Evolutionary conservation across 176 grass and related monocot genomes (phyloP).

Genomic region (Poa annua): DNA sequence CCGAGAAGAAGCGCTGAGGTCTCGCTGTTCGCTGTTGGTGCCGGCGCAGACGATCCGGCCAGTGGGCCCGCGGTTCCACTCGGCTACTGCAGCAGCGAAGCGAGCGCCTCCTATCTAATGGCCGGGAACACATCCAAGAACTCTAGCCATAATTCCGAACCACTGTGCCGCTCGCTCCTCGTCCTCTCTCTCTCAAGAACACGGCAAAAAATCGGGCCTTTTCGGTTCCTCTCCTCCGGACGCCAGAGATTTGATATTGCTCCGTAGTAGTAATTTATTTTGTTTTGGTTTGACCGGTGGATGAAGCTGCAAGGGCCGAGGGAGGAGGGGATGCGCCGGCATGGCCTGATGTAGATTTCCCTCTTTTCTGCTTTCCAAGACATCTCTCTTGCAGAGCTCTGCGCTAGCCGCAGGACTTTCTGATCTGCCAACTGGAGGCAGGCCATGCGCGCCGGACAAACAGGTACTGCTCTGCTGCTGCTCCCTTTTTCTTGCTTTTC

Average conservation of each 20-base stretch:
- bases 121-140: constrained; percentile 25
- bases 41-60: constrained; percentile 29
- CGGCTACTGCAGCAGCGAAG: neutral
- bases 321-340: neutral
- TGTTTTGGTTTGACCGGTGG: neutral
- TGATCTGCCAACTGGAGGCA: constrained; percentile 43
- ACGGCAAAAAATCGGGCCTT: neutral
- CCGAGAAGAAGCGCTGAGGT: no score
- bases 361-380: neutral
- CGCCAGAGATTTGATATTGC: neutral
- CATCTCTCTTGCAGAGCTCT: constrained; percentile 12
- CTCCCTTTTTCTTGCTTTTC: neutral
- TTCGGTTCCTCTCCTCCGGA: neutral
- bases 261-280: neutral
- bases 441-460: constrained; percentile 18
- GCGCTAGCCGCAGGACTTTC: neutral
- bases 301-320: neutral
- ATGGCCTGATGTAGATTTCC: constrained; percentile 54
- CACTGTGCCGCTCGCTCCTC: constrained; percentile 31
- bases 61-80: constrained; percentile 27
- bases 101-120: constrained; percentile 21
- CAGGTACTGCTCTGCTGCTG: constrained; percentile 14
- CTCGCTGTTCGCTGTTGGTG: constrained; percentile 26
- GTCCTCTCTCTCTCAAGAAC: neutral
- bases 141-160: constrained; percentile 52